A percentile compares a stretch with the other conserved stretches of the same genome.
Conservation (phyloP, 306 rosid species). For the Oemleria cerasiformis region DNA sequence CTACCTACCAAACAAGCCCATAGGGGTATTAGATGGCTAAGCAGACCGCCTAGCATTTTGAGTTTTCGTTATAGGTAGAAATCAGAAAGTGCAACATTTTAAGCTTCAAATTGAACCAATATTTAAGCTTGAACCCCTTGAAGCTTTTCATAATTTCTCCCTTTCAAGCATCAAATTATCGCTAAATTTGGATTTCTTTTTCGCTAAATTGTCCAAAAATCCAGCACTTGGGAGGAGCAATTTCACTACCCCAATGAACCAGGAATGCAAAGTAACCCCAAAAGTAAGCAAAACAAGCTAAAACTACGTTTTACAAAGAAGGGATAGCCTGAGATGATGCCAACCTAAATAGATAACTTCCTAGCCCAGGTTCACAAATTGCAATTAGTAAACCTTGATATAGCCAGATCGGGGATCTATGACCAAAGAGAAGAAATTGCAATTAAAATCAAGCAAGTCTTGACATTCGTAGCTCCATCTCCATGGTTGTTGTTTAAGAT, state of each 20-base stretch:
- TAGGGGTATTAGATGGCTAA: too few relatives aligned
- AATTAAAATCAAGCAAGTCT: background rate
- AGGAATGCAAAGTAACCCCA: background rate
- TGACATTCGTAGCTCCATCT: background rate
- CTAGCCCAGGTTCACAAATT: background rate
- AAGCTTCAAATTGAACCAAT: background rate
- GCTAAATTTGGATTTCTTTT: background rate
- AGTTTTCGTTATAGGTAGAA: too few relatives aligned
- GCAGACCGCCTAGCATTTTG: too few relatives aligned
- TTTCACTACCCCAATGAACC: background rate
- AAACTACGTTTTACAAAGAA: background rate
- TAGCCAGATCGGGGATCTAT: too few relatives aligned
- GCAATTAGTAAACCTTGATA: background rate
- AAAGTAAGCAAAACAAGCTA: background rate
- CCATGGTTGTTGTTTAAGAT: background rate
- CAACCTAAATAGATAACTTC: background rate
- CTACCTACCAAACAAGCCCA: too few relatives aligned
- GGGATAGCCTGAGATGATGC: background rate
- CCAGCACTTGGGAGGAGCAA: background rate
- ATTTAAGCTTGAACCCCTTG: too few relatives aligned
- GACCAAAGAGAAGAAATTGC: too few relatives aligned
- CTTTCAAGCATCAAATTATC: background rate
- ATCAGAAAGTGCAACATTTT: too few relatives aligned
- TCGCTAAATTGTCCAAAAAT: background rate
- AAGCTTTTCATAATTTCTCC: background rate